These are phyloP conservation scores for Diophrys appendiculata DNA, from an alignment of 73 alveolate genomes.

Conservation along the genomic window DNA sequence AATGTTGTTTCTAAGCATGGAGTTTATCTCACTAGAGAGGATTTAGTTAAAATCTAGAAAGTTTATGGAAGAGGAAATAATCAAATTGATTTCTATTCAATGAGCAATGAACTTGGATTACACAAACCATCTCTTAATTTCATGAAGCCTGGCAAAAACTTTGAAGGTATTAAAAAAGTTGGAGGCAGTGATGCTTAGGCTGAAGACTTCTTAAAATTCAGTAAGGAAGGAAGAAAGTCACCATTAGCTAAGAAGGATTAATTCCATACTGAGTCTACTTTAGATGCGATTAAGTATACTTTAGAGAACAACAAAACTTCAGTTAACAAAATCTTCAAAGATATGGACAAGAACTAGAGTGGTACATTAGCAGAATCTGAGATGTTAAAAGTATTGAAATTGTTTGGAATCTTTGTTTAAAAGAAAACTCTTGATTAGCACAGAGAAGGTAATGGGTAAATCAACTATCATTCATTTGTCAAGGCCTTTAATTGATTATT, in stretches of 20 bases:
- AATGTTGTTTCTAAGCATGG: constrained; percentile 44
- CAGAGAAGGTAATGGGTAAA: no score
- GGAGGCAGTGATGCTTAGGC: background rate
- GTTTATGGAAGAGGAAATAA: constrained; percentile 25
- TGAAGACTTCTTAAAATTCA: background rate
- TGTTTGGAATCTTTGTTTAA: no score
- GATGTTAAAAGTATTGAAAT: background rate
- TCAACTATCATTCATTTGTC: no score
- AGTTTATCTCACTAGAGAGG: constrained; percentile 55
- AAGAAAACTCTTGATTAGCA: no score
- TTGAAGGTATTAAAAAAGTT: constrained; percentile 2
- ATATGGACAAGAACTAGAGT: background rate
- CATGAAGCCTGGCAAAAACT: constrained; percentile 13
- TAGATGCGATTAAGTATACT: constrained; percentile 2
- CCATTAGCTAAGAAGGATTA: constrained; percentile 1
- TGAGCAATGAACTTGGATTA: constrained; percentile 43
- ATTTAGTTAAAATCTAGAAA: constrained; percentile 20
- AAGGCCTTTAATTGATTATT: no score
- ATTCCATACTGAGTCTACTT: background rate
- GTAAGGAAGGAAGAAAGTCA: background rate
- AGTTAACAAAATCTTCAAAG: background rate
- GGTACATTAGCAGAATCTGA: background rate
- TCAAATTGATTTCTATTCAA: constrained; percentile 18
- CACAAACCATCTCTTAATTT: constrained; percentile 47
- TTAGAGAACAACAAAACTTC: background rate